Evolutionary conservation across 768 basidiomycete genomes (phyloP), one percentile per base, ranked within the genome.

Genomic region (Lactarius evosmus): DNA sequence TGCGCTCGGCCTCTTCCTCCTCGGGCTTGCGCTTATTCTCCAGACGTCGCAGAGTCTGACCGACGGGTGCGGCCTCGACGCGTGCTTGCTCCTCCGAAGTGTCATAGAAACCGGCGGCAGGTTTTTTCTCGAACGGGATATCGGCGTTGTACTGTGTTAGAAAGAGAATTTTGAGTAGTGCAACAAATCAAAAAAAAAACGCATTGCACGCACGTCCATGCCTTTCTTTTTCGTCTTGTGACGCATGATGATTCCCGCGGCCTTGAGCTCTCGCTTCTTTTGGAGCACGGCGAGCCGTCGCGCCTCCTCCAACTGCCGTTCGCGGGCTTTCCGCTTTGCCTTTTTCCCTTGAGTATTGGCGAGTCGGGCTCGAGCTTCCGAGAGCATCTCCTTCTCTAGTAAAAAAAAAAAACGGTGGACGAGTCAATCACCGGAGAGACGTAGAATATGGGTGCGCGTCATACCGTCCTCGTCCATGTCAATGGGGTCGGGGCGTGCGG

Each of bases 321-420:
- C 97, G 51, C 97, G 85, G 5, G 95, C 97, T 77, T 98, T 99
- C 69, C 97, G 89, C 75, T 99, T 99, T 3, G 97, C 97, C 76
- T 99, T 99, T 76, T 99, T 99, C 38, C 97, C 97, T 75, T 99
- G 97, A 0, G 97, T 99, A 74, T 99, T 99, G 56, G 97, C 97
- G 38, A 99, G 82, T 77, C 97, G 88, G 7, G 97, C 97, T 69
- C 97, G 88, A 32, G 97, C 97, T 75, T 99, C 97, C 1, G 97
- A 98, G 71, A 99, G 78, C 97, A 99, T 98, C 75, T 98, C 97
- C 86, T 98, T 98, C 77, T 98, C 95, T 94, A 70, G 53, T 22
- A 22, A 40, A 65, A 62, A 54, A 68, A 33, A 27, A n/a, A n/a
- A n/a, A n/a, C n/a, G n/a, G n/a, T 67, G 44, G 70, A 32, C 49